Evolutionary conservation across 1,284 basidiomycete genomes (phyloP).

Genomic region (Marasmius tenuissimus): DNA sequence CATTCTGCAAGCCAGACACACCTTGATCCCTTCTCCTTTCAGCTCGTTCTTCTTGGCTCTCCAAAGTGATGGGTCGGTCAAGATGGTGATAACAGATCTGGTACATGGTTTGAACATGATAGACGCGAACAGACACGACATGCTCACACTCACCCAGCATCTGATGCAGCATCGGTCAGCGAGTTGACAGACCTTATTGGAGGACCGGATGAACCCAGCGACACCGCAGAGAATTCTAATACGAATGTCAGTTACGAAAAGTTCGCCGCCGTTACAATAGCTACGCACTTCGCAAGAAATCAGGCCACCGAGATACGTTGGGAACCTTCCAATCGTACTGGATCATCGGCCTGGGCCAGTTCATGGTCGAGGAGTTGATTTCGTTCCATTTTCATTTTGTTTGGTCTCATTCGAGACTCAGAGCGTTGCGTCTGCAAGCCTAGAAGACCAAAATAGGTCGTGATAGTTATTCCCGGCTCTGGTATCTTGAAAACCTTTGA

Average conservation of each 20-base stretch:
- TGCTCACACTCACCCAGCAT: conserved; percentile 48
- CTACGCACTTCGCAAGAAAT: conserved; percentile 57
- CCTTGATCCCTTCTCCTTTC: conserved; percentile 60
- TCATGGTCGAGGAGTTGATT: conserved; percentile 35
- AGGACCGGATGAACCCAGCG: conserved; percentile 69
- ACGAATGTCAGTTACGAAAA: not conserved
- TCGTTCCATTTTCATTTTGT: conserved; percentile 19
- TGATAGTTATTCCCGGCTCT: no score
- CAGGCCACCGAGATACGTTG: conserved; percentile 57
- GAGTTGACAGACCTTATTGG: conserved; percentile 56
- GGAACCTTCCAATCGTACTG: conserved; percentile 39
- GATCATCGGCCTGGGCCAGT: conserved; percentile 72
- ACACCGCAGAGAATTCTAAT: conserved; percentile 60
- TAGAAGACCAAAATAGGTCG: conserved; percentile 63
- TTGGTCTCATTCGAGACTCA: not conserved
- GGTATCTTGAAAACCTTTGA: no score
- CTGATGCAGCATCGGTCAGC: conserved; percentile 50
- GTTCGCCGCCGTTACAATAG: not conserved
- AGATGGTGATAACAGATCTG: conserved; percentile 52
- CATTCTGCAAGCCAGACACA: conserved; percentile 21
- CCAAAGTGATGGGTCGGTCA: conserved; percentile 58
- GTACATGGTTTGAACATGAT: no score
- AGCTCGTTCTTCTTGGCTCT: conserved; percentile 50
- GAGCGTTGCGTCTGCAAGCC: not conserved
- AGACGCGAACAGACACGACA: not conserved